phyloP scores from a whole-genome alignment of 306 rosid genomes.

The Pyrus communis region DNA sequence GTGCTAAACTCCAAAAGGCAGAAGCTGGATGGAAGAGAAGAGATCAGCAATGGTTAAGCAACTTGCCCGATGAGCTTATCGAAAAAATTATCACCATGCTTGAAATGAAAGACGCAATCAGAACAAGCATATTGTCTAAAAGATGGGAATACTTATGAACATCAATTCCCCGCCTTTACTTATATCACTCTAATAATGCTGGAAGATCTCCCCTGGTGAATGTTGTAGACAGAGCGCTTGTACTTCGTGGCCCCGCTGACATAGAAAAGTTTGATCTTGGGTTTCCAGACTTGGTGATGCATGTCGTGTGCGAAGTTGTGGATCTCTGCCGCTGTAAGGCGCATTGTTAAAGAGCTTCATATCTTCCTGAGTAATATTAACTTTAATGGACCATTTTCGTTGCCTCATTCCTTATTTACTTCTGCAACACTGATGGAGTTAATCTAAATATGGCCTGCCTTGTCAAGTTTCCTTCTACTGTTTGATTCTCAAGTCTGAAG shows the following conservation, averaged over 20 bases:
- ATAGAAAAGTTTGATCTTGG: neutral
- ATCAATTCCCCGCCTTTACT: neutral
- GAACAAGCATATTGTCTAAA: slow-evolving; percentile 3
- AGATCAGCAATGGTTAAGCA: neutral
- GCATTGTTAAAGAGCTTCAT: neutral
- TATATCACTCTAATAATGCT: neutral
- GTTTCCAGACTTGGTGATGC: neutral
- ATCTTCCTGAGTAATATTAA: neutral
- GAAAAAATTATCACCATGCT: neutral
- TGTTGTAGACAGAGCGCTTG: neutral
- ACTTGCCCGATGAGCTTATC: neutral
- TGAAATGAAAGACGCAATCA: neutral
- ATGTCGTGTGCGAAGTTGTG: neutral
- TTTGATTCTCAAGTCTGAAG: neutral
- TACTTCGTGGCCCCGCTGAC: neutral
- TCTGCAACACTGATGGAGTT: neutral
- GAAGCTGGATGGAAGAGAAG: neutral
- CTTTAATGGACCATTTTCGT: neutral
- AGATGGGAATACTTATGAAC: neutral
- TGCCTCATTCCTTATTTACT: neutral
- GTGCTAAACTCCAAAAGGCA: neutral
- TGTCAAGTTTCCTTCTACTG: neutral
- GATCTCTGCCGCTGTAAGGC: neutral
- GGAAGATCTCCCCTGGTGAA: neutral
- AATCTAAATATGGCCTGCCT: neutral